Evolutionary conservation across 129 eudicot species (phyloP), one percentile per base, ranked within the genome.

Genomic region (Glebionis coronaria): DNA sequence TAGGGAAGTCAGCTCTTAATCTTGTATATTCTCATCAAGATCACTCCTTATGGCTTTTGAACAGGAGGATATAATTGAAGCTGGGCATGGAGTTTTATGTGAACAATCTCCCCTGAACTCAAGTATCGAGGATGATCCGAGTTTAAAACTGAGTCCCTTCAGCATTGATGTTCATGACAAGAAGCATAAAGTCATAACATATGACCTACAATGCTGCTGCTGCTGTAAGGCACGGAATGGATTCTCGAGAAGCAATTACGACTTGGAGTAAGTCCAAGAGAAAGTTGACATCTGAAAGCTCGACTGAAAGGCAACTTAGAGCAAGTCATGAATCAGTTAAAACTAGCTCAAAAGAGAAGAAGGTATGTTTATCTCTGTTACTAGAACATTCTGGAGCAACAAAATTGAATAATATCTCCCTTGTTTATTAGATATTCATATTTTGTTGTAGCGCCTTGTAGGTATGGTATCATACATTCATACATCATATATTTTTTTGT

Each of bases 201-300:
- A 72, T 21, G 23, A 45, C 51, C 21, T 27, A 45, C 40, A 27
- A 49, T 6, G n/a, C n/a, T n/a, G 63, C 12, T 65, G 68, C 56
- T 56, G 65, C 35, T 28, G 20, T 25, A 51, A 44, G 44, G 21
- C 46, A 46, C 56, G 72, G 29, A 75, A 75, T 16, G 20, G 44
- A 4, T 25, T 46, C 71, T 19, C 40, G 71, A 69, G 72, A 78
- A 20, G 77, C 70, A 56, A 60, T 57, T 49, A 49, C 16, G 69
- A 56, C 66, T 5, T 20, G 27, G 45, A 67, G 23, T 56, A 79
- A 54, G 65, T 59, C 87, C 54, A 50, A 40, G 81, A 79, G 78
- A 72, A 79, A 73, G 63, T 28, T 73, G 53, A 63, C 29, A 55
- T 73, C 70, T 73, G 82, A 69, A 14, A 82, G 79, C 61, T 52